Percentiles rank a stretch among this genome's conserved stretches.
These are phyloP conservation scores for Phytopythium chamaehyphon DNA, from an alignment of 352 stramenopile genomes.

Conservation along the genomic window DNA sequence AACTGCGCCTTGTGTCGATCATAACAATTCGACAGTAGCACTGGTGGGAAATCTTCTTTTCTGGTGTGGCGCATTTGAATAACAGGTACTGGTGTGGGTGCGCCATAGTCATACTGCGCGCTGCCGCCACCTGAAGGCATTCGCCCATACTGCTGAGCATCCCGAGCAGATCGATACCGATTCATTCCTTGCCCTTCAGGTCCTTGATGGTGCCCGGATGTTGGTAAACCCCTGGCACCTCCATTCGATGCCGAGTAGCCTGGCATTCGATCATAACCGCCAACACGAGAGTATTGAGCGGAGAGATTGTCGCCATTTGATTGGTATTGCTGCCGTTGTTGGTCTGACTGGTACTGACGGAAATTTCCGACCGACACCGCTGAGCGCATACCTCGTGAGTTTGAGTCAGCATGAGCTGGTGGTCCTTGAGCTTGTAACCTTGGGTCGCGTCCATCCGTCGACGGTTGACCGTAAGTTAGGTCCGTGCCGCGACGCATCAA, in stretches of 20 bases:
- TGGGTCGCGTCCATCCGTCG: background rate
- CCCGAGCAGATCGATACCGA: background rate
- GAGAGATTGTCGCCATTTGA: background rate
- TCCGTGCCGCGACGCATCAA: too few relatives aligned
- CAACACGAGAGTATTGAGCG: slow-evolving; percentile 2
- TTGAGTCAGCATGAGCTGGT: background rate
- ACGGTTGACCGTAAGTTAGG: too few relatives aligned
- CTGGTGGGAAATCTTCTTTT: slow-evolving; percentile 45
- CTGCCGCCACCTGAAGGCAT: slow-evolving; percentile 4
- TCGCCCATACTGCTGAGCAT: background rate
- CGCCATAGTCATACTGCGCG: slow-evolving; percentile 10
- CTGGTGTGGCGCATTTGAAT: slow-evolving; percentile 38
- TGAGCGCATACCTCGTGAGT: slow-evolving; percentile 34
- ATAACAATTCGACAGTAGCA: slow-evolving; percentile 58
- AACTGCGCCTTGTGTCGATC: slow-evolving; percentile 67
- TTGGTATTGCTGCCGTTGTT: slow-evolving; percentile 14
- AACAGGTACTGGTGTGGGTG: slow-evolving; percentile 10
- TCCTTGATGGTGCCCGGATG: too few relatives aligned
- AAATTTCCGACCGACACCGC: slow-evolving; percentile 76
- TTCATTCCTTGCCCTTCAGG: background rate
- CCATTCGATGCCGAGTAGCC: too few relatives aligned
- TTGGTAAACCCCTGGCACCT: too few relatives aligned
- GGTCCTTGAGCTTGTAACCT: background rate
- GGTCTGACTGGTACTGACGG: slow-evolving; percentile 56
- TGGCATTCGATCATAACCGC: slow-evolving; percentile 8